Conservation (phyloP, 176 grass and related monocot species). For the Oryza meyeriana region DNA sequence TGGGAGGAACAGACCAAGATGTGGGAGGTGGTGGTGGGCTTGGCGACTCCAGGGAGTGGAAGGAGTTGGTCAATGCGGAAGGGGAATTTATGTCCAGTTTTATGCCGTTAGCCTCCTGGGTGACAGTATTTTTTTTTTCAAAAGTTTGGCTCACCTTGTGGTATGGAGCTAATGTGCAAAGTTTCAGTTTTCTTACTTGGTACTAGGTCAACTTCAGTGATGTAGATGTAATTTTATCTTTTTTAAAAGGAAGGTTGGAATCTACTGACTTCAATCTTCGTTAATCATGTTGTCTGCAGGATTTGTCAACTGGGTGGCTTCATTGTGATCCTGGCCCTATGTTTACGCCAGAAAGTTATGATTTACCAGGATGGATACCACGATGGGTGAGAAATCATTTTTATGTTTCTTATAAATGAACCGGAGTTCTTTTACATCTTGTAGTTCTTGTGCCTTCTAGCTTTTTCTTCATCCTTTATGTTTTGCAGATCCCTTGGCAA, state of each 20-base stretch:
- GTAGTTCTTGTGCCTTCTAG: background rate
- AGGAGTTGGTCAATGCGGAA: background rate
- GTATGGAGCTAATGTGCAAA: background rate
- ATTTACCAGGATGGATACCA: slow-evolving; percentile 50
- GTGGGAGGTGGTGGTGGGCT: background rate
- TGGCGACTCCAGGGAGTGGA: background rate
- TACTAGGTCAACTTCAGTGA: background rate
- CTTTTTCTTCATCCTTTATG: slow-evolving; percentile 18
- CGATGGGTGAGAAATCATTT: slow-evolving; percentile 55
- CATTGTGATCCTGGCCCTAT: slow-evolving; percentile 76
- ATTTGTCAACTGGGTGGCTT: slow-evolving; percentile 82
- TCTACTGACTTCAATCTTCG: slow-evolving; percentile 6
- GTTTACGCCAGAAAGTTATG: slow-evolving; percentile 71
- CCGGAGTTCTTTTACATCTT: slow-evolving; percentile 4
- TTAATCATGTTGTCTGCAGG: slow-evolving; percentile 32
- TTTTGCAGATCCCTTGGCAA: slow-evolving; percentile 56
- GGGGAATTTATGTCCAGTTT: background rate
- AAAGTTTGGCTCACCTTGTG: background rate
- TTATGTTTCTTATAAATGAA: background rate
- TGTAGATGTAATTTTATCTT: background rate
- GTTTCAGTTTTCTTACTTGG: background rate
- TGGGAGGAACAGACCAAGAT: background rate
- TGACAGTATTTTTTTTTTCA: background rate
- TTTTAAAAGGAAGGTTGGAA: background rate
- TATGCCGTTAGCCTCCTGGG: background rate